These are phyloP conservation scores for Starmerella tilneyi DNA, from an alignment of 805 yeast species.

Conservation along the genomic window DNA sequence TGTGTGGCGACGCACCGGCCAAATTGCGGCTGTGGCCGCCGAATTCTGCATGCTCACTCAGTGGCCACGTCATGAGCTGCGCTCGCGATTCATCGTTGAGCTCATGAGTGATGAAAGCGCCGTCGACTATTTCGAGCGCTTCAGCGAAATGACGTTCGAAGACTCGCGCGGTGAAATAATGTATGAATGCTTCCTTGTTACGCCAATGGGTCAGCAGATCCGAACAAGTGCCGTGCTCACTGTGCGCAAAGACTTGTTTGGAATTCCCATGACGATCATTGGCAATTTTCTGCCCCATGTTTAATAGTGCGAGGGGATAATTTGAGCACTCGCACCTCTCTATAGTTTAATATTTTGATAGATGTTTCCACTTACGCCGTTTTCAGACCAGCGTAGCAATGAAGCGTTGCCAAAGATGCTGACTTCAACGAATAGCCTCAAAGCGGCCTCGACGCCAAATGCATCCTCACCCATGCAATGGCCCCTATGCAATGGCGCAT, in stretches of 20 bases:
- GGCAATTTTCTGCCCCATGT: constrained; percentile 59
- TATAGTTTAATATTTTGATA: neutral
- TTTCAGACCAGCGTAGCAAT: too few relatives aligned
- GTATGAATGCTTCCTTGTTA: constrained; percentile 71
- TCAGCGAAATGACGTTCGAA: constrained; percentile 77
- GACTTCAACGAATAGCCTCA: too few relatives aligned
- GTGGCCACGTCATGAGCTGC: constrained; percentile 64
- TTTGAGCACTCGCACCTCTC: neutral
- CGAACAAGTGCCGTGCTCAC: constrained; percentile 87
- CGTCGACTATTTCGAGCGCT: constrained; percentile 75
- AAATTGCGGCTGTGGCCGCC: constrained; percentile 88
- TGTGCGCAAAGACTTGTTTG: constrained; percentile 85
- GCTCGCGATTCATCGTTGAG: constrained; percentile 42
- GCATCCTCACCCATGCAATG: too few relatives aligned
- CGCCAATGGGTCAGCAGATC: constrained; percentile 35
- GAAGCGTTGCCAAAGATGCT: too few relatives aligned
- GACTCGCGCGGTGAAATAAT: constrained; percentile 83
- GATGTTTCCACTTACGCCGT: neutral
- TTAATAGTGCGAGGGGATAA: neutral
- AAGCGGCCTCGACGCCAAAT: too few relatives aligned
- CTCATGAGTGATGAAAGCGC: constrained; percentile 80
- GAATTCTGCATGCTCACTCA: constrained; percentile 88
- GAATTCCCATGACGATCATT: constrained; percentile 92
- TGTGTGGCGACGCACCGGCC: constrained; percentile 93
- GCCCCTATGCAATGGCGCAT: too few relatives aligned